These are phyloP conservation scores for Colletotrichum graminicola DNA, from an alignment of 2,329 filamentous ascomycete genomes.

Conservation along the genomic window DNA sequence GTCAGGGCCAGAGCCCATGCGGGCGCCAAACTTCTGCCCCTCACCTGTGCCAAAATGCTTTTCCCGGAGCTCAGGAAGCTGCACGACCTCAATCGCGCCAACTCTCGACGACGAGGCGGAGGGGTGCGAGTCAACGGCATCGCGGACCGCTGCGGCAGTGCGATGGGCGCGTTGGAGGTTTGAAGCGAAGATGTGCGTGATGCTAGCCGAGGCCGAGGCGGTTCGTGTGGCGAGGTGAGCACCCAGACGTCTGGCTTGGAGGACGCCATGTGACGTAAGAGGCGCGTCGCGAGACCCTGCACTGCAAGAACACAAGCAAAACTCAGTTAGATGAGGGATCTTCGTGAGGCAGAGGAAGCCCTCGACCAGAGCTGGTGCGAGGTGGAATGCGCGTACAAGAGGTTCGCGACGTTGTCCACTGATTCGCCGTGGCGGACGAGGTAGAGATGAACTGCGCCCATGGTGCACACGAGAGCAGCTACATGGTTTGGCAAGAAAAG, in stretches of 20 bases:
- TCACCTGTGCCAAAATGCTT: slow-evolving; percentile 81
- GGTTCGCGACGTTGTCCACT: slow-evolving; percentile 85
- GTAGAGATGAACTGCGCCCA: slow-evolving; percentile 62
- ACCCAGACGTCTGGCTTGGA: slow-evolving; percentile 81
- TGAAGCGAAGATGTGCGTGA: slow-evolving; percentile 81
- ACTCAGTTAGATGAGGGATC: slow-evolving; percentile 45
- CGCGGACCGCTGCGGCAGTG: slow-evolving; percentile 76
- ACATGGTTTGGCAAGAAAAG: slow-evolving; percentile 16
- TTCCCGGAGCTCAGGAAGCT: slow-evolving; percentile 71
- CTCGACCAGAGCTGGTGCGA: slow-evolving; percentile 4
- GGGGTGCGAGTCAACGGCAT: slow-evolving; percentile 61
- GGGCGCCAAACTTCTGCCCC: slow-evolving; percentile 67
- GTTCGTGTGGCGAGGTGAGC: slow-evolving; percentile 63
- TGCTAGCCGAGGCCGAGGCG: slow-evolving; percentile 46
- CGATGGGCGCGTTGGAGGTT: slow-evolving; percentile 79
- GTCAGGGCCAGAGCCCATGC: slow-evolving; percentile 45
- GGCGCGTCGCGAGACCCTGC: slow-evolving; percentile 85
- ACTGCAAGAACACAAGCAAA: slow-evolving; percentile 50
- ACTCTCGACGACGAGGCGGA: background rate
- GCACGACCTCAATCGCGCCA: slow-evolving; percentile 52
- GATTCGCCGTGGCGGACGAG: slow-evolving; percentile 91
- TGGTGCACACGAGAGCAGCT: slow-evolving; percentile 19
- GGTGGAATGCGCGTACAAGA: slow-evolving; percentile 68
- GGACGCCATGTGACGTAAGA: slow-evolving; percentile 83
- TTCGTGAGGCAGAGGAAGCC: slow-evolving; percentile 15